Base-by-base conservation (phyloP, 2,329 filamentous ascomycete species). In the Aspergillus pseudotamarii region DNA sequence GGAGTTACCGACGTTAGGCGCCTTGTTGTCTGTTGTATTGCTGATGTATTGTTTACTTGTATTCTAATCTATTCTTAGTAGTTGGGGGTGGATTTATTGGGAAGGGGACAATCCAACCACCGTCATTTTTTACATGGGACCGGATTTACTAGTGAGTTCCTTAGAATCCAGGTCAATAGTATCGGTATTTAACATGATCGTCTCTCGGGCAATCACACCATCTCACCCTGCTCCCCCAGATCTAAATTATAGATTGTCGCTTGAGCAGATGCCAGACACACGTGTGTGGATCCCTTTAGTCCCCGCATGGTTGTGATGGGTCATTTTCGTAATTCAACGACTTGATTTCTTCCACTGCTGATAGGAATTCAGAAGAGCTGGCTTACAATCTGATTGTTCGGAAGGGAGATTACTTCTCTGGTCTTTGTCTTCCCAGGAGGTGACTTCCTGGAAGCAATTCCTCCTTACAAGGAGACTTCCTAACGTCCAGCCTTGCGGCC, bases 41-140 rank as follows among this genome's bases (percentile, higher is more conserved):
- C 34, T 6, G n/a, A 55, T 55, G 51, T 55, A 55, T 55, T 55
- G 32, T 26, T 55, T 55, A 55, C 51, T 55, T 55, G 51, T 34
- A 36, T 54, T 53, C 28, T 19, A 53, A 23, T 55, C 51, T 55
- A 55, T 55, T 55, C 51, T 55, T 55, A 38, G 51, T 21, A 23
- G 36, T 46, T 46, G 43, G 38, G 38, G 16, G 38, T 41, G 38
- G 38, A 10, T 41, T n/a, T 46, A 46, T 23, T 46, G 43, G 32
- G 32, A 11, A 34, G 21, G 41, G 41, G 41, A 16, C 16, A 36
- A 36, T 41, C 38, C 38, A 41, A 41, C 38, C 38, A 41, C 38
- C 38, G 19, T 41, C 19, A 41, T 41, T 10, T 41, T 8, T 9
- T 41, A 38, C 36, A 38, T 38, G 36, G 34, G 34, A 14, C 34